Base-by-base conservation (phyloP, 2,329 filamentous ascomycete genomes). In the Dactylonectria macrodidyma region DNA sequence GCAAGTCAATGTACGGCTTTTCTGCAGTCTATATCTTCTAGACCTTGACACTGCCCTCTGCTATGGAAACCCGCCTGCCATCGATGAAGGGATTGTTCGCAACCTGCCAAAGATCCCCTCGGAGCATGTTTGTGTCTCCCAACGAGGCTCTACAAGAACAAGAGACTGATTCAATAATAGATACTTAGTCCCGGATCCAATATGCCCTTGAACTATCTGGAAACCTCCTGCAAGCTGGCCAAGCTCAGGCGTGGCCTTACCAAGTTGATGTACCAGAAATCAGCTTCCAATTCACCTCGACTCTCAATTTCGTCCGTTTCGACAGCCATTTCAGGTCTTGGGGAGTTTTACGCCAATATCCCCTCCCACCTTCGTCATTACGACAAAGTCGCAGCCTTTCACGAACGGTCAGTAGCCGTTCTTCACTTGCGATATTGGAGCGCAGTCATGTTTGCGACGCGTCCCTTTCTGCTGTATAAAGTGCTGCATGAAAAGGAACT, bases 351-450 rank as follows among this genome's bases (percentile, higher is more conserved):
- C 3, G 6, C 61, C 1, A 36, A 26, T 2, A 51, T 67, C 9
- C 61, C 61, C 2, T 60, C 51, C 33, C 65, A 67, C n/a, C 56
- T 67, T 16, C 50, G 44, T 0, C 47, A 52, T 1, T 58, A 57
- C 3, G 56, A 47, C 4, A 57, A 56, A 47, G 65, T 67, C 24
- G 50, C 65, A 2, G 50, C 41, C 2, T 65, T 67, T 12, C 61
- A 67, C 12, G 61, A 60, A 16, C 61, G 65, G 8, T 67, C 65
- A 11, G 56, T 67, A 1, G 55, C 65, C 0, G 61, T 67, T 6
- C 46, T 67, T 4, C 65, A 67, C 30, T 56, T 67, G 7, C 61
- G 65, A 4, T 67, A 67, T n/a, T 67, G 65, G 65, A 67, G 65
- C 19, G 56, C 65, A 1, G 51, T 65, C 7, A 57, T 67, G 12